These are phyloP conservation scores for Spizellomyces sp. DNA, from an alignment of 192 early-diverging fungal species.

Conservation along the genomic window DNA sequence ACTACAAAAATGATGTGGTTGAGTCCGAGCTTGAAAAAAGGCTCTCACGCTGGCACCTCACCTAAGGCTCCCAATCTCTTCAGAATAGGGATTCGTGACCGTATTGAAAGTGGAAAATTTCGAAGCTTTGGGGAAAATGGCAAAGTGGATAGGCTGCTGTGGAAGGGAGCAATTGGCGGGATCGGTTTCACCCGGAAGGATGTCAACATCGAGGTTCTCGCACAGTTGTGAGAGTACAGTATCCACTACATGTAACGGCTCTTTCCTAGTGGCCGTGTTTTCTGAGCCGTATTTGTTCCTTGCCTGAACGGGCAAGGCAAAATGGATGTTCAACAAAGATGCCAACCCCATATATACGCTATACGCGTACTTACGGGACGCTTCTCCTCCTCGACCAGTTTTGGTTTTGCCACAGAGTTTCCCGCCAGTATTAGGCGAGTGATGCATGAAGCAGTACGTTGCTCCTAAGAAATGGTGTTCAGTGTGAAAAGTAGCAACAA, in stretches of 20 bases:
- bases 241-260: constrained; percentile 64
- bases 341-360: not conserved
- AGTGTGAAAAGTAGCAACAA: not conserved
- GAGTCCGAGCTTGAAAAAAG: not conserved
- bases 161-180: constrained; percentile 79
- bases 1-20: constrained; percentile 33
- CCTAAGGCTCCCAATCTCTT: constrained; percentile 66
- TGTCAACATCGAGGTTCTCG: constrained; percentile 62
- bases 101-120: constrained; percentile 64
- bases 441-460: constrained; percentile 59
- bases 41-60: constrained; percentile 27
- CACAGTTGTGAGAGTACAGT: constrained; percentile 65
- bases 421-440: constrained; percentile 78
- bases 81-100: constrained; percentile 82
- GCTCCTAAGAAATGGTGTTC: constrained; percentile 46
- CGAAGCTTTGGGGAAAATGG: constrained; percentile 67
- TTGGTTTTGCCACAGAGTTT: constrained; percentile 57
- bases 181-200: constrained; percentile 84
- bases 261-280: constrained; percentile 33
- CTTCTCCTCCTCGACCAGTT: constrained; percentile 39
- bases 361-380: constrained; percentile 13
- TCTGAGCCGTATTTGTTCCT: not conserved
- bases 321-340: too few species aligned
- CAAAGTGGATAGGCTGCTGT: constrained; percentile 80
- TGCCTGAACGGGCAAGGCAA: too few species aligned